phyloP scores from a whole-genome alignment of 495 filamentous ascomycete genomes.

The Talaromyces stipitatus region DNA sequence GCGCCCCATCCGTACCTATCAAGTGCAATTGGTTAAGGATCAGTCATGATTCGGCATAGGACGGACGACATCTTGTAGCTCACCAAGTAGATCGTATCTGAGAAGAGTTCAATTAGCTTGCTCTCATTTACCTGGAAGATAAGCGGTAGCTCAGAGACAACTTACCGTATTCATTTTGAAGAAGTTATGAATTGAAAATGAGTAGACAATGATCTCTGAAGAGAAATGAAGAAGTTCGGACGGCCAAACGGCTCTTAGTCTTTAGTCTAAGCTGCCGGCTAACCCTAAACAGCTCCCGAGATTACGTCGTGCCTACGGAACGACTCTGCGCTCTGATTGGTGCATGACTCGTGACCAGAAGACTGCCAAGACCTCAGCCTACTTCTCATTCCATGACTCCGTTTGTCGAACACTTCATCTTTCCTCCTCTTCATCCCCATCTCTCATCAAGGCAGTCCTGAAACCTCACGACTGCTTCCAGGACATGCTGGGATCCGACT shows the following conservation, averaged over 20 bases:
- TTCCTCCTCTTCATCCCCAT: not conserved
- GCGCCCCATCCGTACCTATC: conserved; percentile 78
- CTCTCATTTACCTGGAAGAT: not conserved
- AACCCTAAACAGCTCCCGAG: not conserved
- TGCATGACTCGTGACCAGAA: not conserved
- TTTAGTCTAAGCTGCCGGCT: not conserved
- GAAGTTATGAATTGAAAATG: too few species aligned
- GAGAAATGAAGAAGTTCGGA: too few species aligned
- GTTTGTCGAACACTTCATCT: not conserved
- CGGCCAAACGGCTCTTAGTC: not conserved
- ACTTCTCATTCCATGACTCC: too few species aligned
- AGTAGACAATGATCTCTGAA: not conserved
- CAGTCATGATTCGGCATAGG: conserved; percentile 11
- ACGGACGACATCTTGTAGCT: conserved; percentile 11
- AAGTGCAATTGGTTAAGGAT: conserved; percentile 10
- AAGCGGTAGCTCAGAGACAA: not conserved
- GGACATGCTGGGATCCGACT: conserved; percentile 6
- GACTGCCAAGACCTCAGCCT: not conserved
- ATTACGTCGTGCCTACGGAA: not conserved
- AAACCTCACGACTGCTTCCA: not conserved
- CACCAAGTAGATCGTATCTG: conserved; percentile 50
- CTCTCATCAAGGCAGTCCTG: not conserved
- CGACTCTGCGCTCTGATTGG: not conserved
- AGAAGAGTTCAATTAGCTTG: not conserved
- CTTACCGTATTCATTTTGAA: conserved; percentile 42